These are phyloP conservation scores for Hericium erinaceus DNA, from an alignment of 768 basidiomycete species.

Conservation along the genomic window DNA sequence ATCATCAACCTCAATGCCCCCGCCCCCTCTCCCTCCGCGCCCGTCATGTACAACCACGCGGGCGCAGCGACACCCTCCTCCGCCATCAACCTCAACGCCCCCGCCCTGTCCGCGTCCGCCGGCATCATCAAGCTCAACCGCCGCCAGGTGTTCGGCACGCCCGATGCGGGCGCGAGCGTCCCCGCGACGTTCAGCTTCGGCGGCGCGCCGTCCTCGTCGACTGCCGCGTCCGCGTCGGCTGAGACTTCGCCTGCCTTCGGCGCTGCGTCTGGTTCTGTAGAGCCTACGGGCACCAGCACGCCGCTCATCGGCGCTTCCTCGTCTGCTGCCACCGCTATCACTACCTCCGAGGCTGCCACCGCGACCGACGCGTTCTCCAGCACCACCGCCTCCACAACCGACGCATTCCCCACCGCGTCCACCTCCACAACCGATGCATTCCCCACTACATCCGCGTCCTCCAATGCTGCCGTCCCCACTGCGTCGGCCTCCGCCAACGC, in stretches of 20 bases:
- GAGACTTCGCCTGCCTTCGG: background rate
- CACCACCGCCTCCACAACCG: background rate
- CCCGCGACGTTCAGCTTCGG: conserved; percentile 1
- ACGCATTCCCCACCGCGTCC: background rate
- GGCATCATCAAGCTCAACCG: conserved; percentile 8
- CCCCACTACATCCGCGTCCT: background rate
- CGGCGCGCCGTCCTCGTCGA: background rate
- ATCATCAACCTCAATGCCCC: conserved; percentile 9
- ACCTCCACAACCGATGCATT: background rate
- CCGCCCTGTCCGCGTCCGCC: background rate
- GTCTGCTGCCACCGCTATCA: background rate
- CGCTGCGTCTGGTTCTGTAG: background rate
- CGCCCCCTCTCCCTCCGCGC: background rate
- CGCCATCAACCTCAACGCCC: conserved; percentile 7
- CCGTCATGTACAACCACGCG: background rate
- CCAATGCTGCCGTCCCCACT: background rate
- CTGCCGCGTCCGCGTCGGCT: background rate
- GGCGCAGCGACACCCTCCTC: background rate
- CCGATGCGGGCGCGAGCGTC: background rate
- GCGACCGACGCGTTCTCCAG: background rate
- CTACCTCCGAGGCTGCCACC: background rate
- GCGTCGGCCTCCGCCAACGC: background rate
- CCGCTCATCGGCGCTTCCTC: background rate
- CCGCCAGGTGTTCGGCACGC: conserved; percentile 4
- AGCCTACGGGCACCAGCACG: background rate